These are phyloP conservation scores for Thermomucor indicae-seudaticae DNA, from an alignment of 371 early-diverging fungal genomes.

Conservation along the genomic window DNA sequence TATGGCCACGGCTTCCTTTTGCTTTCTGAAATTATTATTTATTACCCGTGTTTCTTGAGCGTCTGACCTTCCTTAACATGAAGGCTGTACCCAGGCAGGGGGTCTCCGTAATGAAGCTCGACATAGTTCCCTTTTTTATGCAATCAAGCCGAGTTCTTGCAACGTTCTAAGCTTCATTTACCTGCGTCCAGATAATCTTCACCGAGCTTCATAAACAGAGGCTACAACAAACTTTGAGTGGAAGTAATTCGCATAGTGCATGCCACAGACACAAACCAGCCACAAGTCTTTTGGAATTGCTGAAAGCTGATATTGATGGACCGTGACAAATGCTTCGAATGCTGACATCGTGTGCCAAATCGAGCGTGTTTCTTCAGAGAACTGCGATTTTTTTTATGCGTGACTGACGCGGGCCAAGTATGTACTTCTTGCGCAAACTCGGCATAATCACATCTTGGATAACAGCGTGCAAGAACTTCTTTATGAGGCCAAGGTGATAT, in stretches of 20 bases:
- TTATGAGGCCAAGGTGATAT: no score
- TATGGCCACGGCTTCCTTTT: not conserved
- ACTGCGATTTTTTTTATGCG: no score
- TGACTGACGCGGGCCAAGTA: no score
- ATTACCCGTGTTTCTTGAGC: conserved; percentile 52
- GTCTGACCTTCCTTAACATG: conserved; percentile 49
- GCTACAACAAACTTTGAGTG: conserved; percentile 18
- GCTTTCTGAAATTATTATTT: not conserved
- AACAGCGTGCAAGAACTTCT: no score
- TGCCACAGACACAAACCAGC: conserved; percentile 37
- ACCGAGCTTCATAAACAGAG: conserved; percentile 56
- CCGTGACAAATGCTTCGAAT: conserved; percentile 53
- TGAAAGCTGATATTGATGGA: conserved; percentile 59
- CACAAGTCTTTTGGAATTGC: conserved; percentile 55
- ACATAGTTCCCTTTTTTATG: conserved; percentile 25
- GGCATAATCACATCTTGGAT: no score
- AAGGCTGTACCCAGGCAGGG: conserved; percentile 50
- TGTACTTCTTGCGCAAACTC: no score
- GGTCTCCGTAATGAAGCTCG: conserved; percentile 58
- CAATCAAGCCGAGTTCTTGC: not conserved
- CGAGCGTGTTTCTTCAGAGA: no score
- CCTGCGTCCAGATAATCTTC: conserved; percentile 63
- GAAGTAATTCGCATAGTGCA: not conserved
- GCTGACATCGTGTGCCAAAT: conserved; percentile 18
- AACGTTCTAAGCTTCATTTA: conserved; percentile 1